A percentile compares a stretch with the other conserved stretches of the same genome.
These are phyloP conservation scores for Mucor lusitanicus DNA, from an alignment of 371 early-diverging fungal species.

Conservation along the genomic window DNA sequence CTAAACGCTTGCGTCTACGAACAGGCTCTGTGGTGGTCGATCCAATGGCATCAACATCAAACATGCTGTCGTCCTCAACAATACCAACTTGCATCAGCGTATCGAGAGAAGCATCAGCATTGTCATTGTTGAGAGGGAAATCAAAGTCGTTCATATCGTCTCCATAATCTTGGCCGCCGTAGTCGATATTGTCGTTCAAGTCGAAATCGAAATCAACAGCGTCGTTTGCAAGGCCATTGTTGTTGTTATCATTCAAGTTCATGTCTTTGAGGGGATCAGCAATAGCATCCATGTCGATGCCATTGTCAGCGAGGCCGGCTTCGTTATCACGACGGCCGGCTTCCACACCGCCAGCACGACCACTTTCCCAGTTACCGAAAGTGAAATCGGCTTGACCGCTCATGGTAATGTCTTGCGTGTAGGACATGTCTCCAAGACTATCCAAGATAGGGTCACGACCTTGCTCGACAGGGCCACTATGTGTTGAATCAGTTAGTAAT, in stretches of 20 bases:
- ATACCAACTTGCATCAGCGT: conserved; percentile 38
- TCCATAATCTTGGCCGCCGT: background rate
- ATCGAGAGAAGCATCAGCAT: conserved; percentile 16
- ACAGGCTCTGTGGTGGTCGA: conserved; percentile 7
- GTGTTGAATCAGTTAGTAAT: background rate
- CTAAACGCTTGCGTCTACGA: conserved; percentile 57
- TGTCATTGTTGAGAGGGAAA: background rate
- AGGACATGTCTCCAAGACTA: conserved; percentile 31
- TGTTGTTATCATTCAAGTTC: conserved; percentile 45
- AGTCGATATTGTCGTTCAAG: conserved; percentile 46
- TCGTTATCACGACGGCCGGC: conserved; percentile 50
- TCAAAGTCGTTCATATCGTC: conserved; percentile 1
- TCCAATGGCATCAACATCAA: conserved; percentile 6
- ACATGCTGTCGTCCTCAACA: conserved; percentile 29
- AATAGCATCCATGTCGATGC: conserved; percentile 24
- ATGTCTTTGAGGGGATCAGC: conserved; percentile 44
- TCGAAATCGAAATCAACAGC: conserved; percentile 56
- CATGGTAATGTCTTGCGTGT: conserved; percentile 64
- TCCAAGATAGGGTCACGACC: conserved; percentile 36
- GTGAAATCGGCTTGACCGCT: conserved; percentile 24
- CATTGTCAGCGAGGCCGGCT: conserved; percentile 28
- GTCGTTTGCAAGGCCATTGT: conserved; percentile 24
- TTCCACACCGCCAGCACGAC: conserved; percentile 29
- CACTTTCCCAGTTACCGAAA: conserved; percentile 20
- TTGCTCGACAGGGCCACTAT: background rate